These are phyloP conservation scores for Puccinia coronata DNA, from an alignment of 1,284 basidiomycete genomes.

Conservation along the genomic window DNA sequence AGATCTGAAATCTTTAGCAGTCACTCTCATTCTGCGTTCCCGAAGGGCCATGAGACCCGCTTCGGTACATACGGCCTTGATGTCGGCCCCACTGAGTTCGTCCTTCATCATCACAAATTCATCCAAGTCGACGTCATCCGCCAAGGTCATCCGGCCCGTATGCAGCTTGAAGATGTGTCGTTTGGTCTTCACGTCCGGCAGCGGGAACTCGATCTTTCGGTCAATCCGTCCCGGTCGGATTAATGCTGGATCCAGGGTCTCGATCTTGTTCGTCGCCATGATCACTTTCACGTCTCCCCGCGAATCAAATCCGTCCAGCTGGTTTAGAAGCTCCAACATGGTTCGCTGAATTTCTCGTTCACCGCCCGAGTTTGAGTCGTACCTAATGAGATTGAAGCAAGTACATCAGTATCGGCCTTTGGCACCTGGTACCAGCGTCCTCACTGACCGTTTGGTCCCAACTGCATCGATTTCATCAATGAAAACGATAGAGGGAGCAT, in stretches of 20 bases:
- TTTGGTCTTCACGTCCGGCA: constrained; percentile 86
- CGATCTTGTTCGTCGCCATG: constrained; percentile 85
- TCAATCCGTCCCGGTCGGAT: constrained; percentile 98
- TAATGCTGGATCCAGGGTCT: constrained; percentile 90
- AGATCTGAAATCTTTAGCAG: constrained; percentile 79
- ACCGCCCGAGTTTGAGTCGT: constrained; percentile 62
- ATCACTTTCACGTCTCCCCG: constrained; percentile 94
- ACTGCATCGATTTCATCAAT: constrained; percentile 63
- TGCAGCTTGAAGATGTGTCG: constrained; percentile 97
- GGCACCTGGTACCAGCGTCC: constrained; percentile 71
- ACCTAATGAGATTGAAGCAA: constrained; percentile 52
- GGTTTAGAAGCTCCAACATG: constrained; percentile 63
- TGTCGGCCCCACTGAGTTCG: constrained; percentile 93
- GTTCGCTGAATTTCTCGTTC: constrained; percentile 62
- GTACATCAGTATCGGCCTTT: background rate
- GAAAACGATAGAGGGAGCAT: constrained; percentile 62
- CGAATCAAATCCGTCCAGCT: constrained; percentile 98
- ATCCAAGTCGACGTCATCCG: constrained; percentile 89
- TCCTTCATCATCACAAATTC: constrained; percentile 96
- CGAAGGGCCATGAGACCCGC: constrained; percentile 90
- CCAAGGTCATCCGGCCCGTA: constrained; percentile 91
- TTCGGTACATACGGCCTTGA: constrained; percentile 95
- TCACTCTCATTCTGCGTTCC: constrained; percentile 95
- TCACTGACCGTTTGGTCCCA: constrained; percentile 63
- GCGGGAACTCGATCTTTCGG: constrained; percentile 75